A percentile compares a stretch with the other conserved stretches of the same genome.
Conservation (phyloP, 176 grass and related monocot species). For the Triticum aestivum region DNA sequence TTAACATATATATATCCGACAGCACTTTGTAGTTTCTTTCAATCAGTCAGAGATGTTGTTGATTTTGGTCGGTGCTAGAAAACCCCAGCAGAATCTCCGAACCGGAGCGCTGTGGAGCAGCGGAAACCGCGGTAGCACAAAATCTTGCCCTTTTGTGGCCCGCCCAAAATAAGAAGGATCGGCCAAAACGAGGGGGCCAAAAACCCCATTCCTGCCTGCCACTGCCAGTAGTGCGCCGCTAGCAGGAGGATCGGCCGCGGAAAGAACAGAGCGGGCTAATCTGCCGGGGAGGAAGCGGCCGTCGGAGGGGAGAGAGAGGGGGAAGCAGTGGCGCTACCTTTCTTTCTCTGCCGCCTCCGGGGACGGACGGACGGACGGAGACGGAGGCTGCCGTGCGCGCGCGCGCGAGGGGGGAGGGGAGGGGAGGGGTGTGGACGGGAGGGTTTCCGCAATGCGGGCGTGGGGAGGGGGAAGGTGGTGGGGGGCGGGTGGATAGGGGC, state of each 20-base stretch:
- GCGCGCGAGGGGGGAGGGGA: no score
- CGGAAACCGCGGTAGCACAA: background rate
- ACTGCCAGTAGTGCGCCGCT: background rate
- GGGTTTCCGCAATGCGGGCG: background rate
- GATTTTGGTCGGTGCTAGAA: background rate
- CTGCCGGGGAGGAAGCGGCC: no score
- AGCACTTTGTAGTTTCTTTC: no score
- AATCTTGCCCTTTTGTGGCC: background rate
- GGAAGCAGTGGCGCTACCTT: no score
- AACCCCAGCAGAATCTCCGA: background rate
- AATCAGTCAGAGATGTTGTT: no score
- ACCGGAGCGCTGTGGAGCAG: background rate
- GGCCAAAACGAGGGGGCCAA: background rate
- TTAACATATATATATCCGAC: no score
- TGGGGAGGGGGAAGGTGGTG: background rate
- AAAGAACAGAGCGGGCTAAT: background rate
- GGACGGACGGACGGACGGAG: no score
- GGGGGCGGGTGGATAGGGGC: background rate
- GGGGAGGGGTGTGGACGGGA: background rate
- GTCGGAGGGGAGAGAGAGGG: no score
- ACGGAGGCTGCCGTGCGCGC: no score
- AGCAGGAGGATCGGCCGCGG: background rate
- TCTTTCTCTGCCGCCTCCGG: no score
- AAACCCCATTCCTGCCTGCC: background rate
- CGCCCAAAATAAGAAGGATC: background rate